phyloP scores from a whole-genome alignment of 345 rosid genomes.

The Populus nigra region DNA sequence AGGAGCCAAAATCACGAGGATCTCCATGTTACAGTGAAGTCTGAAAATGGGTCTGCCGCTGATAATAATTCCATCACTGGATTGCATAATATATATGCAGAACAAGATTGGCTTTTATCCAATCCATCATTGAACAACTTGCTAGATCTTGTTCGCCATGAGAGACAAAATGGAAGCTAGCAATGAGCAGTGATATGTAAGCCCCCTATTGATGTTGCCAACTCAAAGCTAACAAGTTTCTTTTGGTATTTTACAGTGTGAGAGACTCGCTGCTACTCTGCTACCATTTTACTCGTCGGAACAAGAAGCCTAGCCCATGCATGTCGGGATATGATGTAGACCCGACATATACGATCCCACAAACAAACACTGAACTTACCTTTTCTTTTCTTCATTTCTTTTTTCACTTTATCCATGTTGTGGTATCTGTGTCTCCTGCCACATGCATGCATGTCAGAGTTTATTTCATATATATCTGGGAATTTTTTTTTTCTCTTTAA shows the following conservation, averaged over 20 bases:
- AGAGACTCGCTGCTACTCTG: too few species aligned
- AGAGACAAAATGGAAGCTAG: background rate
- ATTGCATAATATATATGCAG: background rate
- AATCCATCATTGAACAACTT: background rate
- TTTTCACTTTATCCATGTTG: too few species aligned
- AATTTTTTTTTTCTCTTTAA: too few species aligned
- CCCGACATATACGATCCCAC: background rate
- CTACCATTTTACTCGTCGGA: too few species aligned
- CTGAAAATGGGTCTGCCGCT: background rate
- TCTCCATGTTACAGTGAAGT: background rate
- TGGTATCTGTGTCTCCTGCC: too few species aligned
- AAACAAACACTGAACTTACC: background rate
- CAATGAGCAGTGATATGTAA: background rate
- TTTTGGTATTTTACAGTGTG: too few species aligned
- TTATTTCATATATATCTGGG: too few species aligned
- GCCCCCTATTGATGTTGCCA: background rate
- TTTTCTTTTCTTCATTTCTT: too few species aligned
- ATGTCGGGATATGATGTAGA: constrained; percentile 5
- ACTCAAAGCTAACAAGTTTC: too few species aligned
- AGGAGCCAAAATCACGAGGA: constrained; percentile 3
- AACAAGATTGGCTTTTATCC: background rate
- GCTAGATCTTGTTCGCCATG: background rate
- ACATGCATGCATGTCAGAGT: too few species aligned
- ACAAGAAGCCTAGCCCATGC: too few species aligned
- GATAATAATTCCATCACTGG: background rate